Evolutionary conservation across 768 basidiomycete genomes (phyloP), one percentile per base, ranked within the genome.

Genomic region (Phaeotremella fagi): DNA sequence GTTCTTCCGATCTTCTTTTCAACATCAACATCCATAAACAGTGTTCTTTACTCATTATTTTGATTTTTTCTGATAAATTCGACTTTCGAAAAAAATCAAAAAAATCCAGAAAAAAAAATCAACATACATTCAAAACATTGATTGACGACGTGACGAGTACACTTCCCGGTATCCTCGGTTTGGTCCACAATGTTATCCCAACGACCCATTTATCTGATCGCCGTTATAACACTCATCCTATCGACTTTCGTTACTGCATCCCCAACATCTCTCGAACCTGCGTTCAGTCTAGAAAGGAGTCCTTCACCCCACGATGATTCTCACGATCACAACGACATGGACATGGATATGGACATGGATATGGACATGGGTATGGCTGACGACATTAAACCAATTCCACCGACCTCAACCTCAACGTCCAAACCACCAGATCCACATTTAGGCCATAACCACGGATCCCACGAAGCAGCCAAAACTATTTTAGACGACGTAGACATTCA

Each of bases 401-500:
- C 38, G 6, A 14, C 18, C 11, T 41, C 38, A 7, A 41, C 7
- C 12, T 6, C 38, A 22, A 41, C 20, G 7, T 12, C 12, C 12
- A 41, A 11, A 11, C 38, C 38, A 22, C 38, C 38, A 11, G 20
- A 41, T 41, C 38, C 49, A 38, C 52, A 41, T 26, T 23, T 23
- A 14, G 28, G 38, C 20, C 51, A 61, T 54, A 22, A 45, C 4
- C 63, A 66, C 26, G 64, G 64, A n/a, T 50, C 57, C 3, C 64
- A 66, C 35, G 50, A 48, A 14, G 46, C 57, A 2, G 52, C 60
- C n/a, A 62, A 62, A 45, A 44, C 25, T 7, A 43, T 33, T 16
- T 48, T 66, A 12, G 53, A 66, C 35, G 64, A 66, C 29, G 43
- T 24, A 4, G 45, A 24, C 20, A 61, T 66, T 26, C 64, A 66